These are phyloP conservation scores for Suillus cothurnatus DNA, from an alignment of 768 basidiomycete genomes.

Conservation along the genomic window DNA sequence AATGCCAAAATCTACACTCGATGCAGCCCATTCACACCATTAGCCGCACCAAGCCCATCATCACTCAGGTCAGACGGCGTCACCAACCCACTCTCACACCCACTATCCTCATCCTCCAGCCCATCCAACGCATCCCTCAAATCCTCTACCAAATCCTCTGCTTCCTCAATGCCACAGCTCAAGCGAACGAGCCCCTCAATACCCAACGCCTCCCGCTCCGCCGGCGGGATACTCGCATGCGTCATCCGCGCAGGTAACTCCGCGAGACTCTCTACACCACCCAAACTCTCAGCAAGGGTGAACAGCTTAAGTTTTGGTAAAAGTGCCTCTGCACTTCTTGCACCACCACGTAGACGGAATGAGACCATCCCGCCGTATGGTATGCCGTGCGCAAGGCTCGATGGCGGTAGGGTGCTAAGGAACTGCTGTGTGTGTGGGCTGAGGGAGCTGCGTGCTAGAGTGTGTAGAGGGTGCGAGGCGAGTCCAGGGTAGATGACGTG, in stretches of 20 bases:
- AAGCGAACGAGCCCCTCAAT: constrained; percentile 83
- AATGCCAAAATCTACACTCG: no score
- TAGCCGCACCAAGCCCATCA: background rate
- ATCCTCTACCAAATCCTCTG: constrained; percentile 66
- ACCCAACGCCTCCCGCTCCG: constrained; percentile 67
- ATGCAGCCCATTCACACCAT: background rate
- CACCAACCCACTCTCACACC: background rate
- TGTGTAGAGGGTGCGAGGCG: constrained; percentile 62
- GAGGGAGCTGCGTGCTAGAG: constrained; percentile 61
- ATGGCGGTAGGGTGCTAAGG: constrained; percentile 43
- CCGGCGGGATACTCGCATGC: constrained; percentile 74
- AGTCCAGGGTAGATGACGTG: constrained; percentile 89
- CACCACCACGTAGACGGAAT: constrained; percentile 59
- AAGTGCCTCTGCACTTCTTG: constrained; percentile 63
- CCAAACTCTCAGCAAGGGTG: constrained; percentile 84
- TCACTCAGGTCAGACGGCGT: background rate
- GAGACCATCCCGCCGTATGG: constrained; percentile 92
- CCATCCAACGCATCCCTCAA: constrained; percentile 54
- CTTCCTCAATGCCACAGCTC: constrained; percentile 89
- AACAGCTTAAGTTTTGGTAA: constrained; percentile 67
- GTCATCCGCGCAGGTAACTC: constrained; percentile 92
- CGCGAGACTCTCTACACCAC: constrained; percentile 90
- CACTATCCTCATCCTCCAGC: constrained; percentile 44
- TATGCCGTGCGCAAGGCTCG: constrained; percentile 21
- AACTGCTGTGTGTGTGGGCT: constrained; percentile 72